These are phyloP conservation scores for Scheffersomyces titani DNA, from an alignment of 1,139 yeast genomes.

Conservation along the genomic window DNA sequence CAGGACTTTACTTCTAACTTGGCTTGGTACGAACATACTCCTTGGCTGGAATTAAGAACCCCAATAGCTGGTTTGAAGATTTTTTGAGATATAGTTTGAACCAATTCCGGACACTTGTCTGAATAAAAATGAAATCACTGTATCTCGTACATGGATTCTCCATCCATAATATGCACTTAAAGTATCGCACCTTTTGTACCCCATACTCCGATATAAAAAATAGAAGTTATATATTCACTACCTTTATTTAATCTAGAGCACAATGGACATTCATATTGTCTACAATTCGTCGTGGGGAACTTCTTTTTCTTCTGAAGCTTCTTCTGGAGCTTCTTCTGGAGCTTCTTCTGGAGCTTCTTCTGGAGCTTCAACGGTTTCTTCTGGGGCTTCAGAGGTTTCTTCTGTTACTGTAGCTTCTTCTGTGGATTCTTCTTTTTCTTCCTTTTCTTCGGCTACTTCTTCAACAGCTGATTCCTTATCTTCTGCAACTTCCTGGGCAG, in stretches of 20 bases:
- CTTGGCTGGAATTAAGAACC: no score
- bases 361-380: background rate
- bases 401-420: conserved; percentile 50
- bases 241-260: background rate
- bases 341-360: conserved; percentile 24
- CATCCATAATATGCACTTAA: background rate
- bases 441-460: background rate
- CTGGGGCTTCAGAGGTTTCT: conserved; percentile 38
- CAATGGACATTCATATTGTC: background rate
- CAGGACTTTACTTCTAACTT: no score
- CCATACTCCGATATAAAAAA: no score
- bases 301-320: conserved; percentile 33
- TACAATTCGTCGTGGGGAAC: conserved; percentile 16
- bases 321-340: conserved; percentile 39
- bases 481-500: background rate
- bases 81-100: no score
- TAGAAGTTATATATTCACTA: background rate
- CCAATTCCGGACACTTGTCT: no score
- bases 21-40: no score
- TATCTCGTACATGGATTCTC: no score
- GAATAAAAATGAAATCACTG: no score
- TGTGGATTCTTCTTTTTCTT: background rate
- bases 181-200: background rate
- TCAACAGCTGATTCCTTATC: background rate
- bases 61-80: no score